Percentiles rank a stretch among this genome's conserved stretches.
These are phyloP conservation scores for Dalechampia spathulata DNA, from an alignment of 441 rosid species.

Conservation along the genomic window DNA sequence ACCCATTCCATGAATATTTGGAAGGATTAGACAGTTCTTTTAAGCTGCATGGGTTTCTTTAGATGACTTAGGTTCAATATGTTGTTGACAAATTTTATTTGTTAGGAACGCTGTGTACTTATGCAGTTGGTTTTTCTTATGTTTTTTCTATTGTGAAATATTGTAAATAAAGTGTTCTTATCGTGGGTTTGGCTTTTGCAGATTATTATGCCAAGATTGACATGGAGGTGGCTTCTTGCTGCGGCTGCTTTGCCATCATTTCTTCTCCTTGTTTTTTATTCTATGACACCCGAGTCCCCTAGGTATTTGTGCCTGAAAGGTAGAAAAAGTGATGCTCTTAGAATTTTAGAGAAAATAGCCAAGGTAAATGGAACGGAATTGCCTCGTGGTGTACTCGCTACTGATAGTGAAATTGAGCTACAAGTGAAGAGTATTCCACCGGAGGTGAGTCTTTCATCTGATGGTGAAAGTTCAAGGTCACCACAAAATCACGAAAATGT, in stretches of 20 bases:
- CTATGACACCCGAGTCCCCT: slow-evolving; percentile 48
- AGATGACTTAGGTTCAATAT: neutral
- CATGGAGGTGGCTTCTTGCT: slow-evolving; percentile 64
- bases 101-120: neutral
- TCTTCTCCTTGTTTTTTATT: slow-evolving; percentile 47
- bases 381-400: slow-evolving; percentile 50
- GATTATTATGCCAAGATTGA: slow-evolving; percentile 51
- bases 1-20: neutral
- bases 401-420: slow-evolving; percentile 47
- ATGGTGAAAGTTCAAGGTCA: slow-evolving; percentile 28
- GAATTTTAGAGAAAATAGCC: slow-evolving; percentile 40
- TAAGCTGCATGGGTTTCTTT: neutral
- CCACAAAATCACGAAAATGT: neutral
- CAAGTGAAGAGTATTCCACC: slow-evolving; percentile 26
- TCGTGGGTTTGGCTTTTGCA: slow-evolving; percentile 19
- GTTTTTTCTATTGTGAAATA: neutral
- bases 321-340: slow-evolving; percentile 35
- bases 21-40: neutral
- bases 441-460: slow-evolving; percentile 17
- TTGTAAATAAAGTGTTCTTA: neutral
- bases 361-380: slow-evolving; percentile 29
- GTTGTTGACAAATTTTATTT: neutral
- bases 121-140: neutral
- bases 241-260: slow-evolving; percentile 45
- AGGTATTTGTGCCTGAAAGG: slow-evolving; percentile 55